Percentiles rank a stretch among this genome's conserved stretches.
Conservation (phyloP, 2,329 filamentous ascomycete species). For the Trichoderma arundinaceum region DNA sequence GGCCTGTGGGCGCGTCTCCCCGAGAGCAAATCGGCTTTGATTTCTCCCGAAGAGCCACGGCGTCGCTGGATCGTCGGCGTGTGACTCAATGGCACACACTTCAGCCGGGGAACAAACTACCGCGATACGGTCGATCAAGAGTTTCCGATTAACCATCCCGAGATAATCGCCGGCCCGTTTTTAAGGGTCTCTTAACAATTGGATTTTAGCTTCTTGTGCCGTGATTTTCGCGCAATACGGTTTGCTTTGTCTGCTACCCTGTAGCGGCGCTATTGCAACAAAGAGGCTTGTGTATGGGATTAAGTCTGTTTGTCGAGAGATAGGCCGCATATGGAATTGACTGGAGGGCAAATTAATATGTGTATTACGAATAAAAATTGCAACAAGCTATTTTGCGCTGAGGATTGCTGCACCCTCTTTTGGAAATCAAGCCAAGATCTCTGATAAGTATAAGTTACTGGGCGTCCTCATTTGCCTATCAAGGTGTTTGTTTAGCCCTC, state of each 20-base stretch:
- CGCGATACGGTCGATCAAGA: background rate
- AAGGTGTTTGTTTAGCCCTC: background rate
- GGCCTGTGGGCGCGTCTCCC: background rate
- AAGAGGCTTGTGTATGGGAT: too few species aligned
- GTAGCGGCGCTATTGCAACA: background rate
- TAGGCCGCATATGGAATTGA: too few species aligned
- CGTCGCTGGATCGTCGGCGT: background rate
- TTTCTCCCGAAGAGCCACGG: background rate
- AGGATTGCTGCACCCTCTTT: too few species aligned
- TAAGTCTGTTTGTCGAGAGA: background rate
- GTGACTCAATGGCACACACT: constrained; percentile 3
- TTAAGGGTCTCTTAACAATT: too few species aligned
- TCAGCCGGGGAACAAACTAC: constrained; percentile 3
- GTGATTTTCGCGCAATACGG: background rate
- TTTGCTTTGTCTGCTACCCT: background rate
- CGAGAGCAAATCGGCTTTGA: background rate
- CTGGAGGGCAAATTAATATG: too few species aligned
- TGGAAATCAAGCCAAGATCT: too few species aligned
- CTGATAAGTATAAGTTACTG: too few species aligned
- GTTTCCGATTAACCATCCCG: too few species aligned
- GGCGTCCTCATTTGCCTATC: background rate
- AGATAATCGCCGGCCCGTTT: background rate
- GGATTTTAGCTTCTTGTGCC: background rate
- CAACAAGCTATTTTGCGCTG: too few species aligned
- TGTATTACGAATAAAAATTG: too few species aligned